These are phyloP conservation scores for Secale cereale DNA, from an alignment of 176 grass and related monocot species.

Conservation along the genomic window DNA sequence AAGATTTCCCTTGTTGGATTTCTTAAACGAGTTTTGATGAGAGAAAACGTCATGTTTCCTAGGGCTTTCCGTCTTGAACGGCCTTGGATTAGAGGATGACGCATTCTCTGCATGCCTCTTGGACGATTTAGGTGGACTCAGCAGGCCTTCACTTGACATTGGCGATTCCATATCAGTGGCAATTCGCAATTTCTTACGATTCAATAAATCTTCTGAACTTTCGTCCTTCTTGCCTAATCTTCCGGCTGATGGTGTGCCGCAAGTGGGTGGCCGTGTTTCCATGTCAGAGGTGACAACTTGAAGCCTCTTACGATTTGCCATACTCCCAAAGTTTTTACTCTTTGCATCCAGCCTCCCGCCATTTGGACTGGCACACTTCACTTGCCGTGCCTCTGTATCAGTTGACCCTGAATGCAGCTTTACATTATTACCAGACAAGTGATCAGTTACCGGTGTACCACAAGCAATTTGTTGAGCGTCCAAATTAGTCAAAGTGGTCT, in stretches of 20 bases:
- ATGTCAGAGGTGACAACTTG: conserved; percentile 30
- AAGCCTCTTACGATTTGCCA: conserved; percentile 39
- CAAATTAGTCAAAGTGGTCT: conserved; percentile 27
- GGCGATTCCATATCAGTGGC: conserved; percentile 42
- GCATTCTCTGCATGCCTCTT: conserved; percentile 40
- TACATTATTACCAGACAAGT: conserved; percentile 29
- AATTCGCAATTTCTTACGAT: conserved; percentile 49
- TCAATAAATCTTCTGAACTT: conserved; percentile 32
- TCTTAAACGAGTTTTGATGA: conserved; percentile 51
- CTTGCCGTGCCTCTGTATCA: conserved; percentile 20
- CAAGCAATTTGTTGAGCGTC: conserved; percentile 24
- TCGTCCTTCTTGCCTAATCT: conserved; percentile 36
- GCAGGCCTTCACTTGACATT: conserved; percentile 36
- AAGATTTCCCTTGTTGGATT: conserved; percentile 34
- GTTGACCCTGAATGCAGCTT: conserved; percentile 19
- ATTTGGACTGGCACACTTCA: conserved; percentile 25
- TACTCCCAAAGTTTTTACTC: conserved; percentile 28
- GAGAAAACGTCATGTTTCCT: conserved; percentile 36
- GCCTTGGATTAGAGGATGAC: conserved; percentile 29
- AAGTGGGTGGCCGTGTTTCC: conserved; percentile 9
- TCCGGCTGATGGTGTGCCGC: conserved; percentile 21
- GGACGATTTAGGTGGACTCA: conserved; percentile 43
- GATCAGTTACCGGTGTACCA: conserved; percentile 22
- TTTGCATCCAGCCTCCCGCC: conserved; percentile 40
- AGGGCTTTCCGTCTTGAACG: conserved; percentile 32